Evolutionary conservation across 495 filamentous ascomycete genomes (phyloP).

Genomic region (Aspergillus affinis): DNA sequence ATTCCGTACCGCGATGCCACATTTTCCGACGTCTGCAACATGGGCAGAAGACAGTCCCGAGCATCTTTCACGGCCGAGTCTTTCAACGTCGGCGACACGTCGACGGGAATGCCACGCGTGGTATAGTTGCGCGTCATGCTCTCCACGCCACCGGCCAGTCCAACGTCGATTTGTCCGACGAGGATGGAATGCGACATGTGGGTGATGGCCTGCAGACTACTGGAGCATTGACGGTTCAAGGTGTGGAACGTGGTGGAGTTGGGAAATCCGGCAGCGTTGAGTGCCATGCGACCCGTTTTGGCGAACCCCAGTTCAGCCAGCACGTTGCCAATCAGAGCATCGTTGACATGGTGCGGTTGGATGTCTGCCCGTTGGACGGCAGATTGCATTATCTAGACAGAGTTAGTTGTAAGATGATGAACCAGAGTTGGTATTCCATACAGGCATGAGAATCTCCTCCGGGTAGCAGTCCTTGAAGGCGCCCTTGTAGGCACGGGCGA

Average conservation of each 20-base stretch:
- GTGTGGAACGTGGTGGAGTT: conserved; percentile 72
- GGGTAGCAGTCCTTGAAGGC: conserved; percentile 84
- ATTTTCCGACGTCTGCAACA: conserved; percentile 91
- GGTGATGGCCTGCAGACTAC: conserved; percentile 81
- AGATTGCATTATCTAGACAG: conserved; percentile 31
- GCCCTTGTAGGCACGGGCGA: conserved; percentile 70
- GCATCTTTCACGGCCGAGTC: conserved; percentile 64
- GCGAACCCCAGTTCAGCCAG: conserved; percentile 75
- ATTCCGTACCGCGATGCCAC: conserved; percentile 79
- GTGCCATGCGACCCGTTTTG: conserved; percentile 78
- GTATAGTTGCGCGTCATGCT: conserved; percentile 70
- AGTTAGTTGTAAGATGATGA: background rate
- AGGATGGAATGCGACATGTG: conserved; percentile 80
- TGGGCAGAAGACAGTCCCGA: conserved; percentile 74
- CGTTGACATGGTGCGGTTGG: conserved; percentile 58
- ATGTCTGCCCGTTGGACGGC: conserved; percentile 52
- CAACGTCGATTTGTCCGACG: conserved; percentile 72
- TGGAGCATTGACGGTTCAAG: conserved; percentile 86
- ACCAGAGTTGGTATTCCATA: conserved; percentile 22
- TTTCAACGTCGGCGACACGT: conserved; percentile 59
- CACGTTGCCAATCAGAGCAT: conserved; percentile 79
- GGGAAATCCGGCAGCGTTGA: conserved; percentile 83
- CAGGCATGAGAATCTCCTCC: conserved; percentile 71
- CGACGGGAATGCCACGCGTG: conserved; percentile 67
- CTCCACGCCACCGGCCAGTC: conserved; percentile 79